These are phyloP conservation scores for Candida sp. DNA, from an alignment of 1,139 yeast genomes.

Conservation along the genomic window DNA sequence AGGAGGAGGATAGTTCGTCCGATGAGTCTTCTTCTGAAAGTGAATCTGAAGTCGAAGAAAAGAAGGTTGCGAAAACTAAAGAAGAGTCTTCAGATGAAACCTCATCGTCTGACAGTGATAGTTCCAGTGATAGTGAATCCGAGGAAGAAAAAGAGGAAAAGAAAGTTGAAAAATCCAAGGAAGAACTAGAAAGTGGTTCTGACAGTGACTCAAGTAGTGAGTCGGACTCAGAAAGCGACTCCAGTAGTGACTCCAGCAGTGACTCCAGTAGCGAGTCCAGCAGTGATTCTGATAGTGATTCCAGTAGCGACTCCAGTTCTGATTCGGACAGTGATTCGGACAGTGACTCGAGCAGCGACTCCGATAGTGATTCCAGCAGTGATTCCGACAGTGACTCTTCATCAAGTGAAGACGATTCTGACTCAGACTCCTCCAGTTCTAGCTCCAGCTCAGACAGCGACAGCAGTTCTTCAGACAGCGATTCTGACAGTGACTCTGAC, in stretches of 20 bases:
- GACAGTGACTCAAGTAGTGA: slow-evolving; percentile 16
- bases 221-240: slow-evolving; percentile 11
- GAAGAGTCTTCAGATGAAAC: not conserved
- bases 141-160: slow-evolving; percentile 1
- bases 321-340: slow-evolving; percentile 1
- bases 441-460: slow-evolving; percentile 7
- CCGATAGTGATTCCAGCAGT: no score
- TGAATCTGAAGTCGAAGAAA: slow-evolving; percentile 4
- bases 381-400: slow-evolving; percentile 19
- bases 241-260: slow-evolving; percentile 17
- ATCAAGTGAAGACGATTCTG: slow-evolving; percentile 10
- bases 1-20: slow-evolving; percentile 1
- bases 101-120: slow-evolving; percentile 8
- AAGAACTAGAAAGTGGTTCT: slow-evolving; percentile 5
- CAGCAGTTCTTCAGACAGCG: no score
- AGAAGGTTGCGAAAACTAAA: no score
- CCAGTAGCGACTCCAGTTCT: slow-evolving; percentile 10
- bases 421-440: slow-evolving; percentile 15
- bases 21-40: slow-evolving; percentile 5
- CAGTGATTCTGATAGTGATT: slow-evolving; percentile 16
- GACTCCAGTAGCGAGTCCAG: slow-evolving; percentile 18
- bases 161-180: slow-evolving; percentile 1
- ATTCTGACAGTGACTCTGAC: no score
- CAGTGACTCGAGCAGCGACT: no score
- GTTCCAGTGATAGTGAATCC: slow-evolving; percentile 8